phyloP scores from a whole-genome alignment of 805 yeast genomes.

The Teunomyces pallodes region DNA sequence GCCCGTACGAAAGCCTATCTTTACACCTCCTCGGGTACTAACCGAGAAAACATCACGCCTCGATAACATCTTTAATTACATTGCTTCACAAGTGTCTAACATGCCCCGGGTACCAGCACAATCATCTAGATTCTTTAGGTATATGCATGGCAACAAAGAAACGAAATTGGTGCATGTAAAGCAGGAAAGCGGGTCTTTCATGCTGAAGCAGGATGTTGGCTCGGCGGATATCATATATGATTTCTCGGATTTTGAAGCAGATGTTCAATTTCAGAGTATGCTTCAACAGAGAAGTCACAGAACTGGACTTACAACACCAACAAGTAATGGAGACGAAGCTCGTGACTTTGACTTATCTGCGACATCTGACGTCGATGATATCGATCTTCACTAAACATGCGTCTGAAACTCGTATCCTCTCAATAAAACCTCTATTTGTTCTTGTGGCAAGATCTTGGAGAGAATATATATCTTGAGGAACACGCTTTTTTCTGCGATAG shows the following conservation, averaged over 20 bases:
- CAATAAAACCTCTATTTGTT: not conserved
- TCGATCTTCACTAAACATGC: conserved; percentile 5
- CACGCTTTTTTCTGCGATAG: not conserved
- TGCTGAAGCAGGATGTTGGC: conserved; percentile 4
- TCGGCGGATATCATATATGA: conserved; percentile 19
- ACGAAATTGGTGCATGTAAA: not conserved
- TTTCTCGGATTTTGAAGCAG: conserved; percentile 21
- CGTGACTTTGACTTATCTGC: conserved; percentile 14
- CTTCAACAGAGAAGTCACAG: conserved; percentile 4
- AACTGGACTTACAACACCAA: not conserved
- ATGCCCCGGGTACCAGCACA: conserved; percentile 6
- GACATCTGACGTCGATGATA: conserved; percentile 16
- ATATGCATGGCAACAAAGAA: not conserved
- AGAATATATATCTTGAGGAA: not conserved
- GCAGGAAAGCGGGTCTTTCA: conserved; percentile 1
- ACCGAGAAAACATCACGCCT: not conserved
- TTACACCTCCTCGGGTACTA: not conserved
- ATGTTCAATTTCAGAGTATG: conserved; percentile 14
- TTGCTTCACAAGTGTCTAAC: not conserved
- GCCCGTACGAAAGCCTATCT: not conserved
- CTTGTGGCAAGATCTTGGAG: conserved; percentile 3
- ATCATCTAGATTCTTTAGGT: conserved; percentile 6
- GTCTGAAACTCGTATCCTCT: not conserved
- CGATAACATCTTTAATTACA: not conserved
- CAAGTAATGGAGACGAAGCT: conserved; percentile 7